Base-by-base conservation (phyloP, 345 rosid genomes). In the Linum lewisii region DNA sequence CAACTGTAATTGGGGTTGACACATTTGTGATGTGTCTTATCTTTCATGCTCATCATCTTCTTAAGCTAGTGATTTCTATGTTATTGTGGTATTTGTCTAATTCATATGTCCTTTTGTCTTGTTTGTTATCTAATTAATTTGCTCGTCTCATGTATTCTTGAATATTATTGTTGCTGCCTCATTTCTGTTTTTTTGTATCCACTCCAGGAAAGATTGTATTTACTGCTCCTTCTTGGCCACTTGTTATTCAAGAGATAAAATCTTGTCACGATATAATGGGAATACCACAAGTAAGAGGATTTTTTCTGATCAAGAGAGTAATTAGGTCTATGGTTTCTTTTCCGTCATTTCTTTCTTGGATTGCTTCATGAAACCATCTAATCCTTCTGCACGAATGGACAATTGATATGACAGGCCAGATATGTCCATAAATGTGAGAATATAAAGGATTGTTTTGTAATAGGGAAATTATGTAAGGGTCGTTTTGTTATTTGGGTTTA, bases 151-250 rank as follows among this genome's bases (percentile, higher is more conserved):
- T 88, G 96, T 42, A 42, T 8, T 42, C 47, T 42, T 42, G 47
- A 29, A 29, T 8, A 29, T 42, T 42, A 92, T 42, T 16, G 2
- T 42, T 42, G 47, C 18, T 42, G 16, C 18, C 18, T 42, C 14
- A 14, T 42, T 42, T 52, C 20, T 24, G 25, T 20, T n/a, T 9
- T 52, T 10, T 20, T 52, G 13, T 52, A 3, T 52, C 22, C 6
- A 9, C 24, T 18, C 51, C 75, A 92, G 98, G 98, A 55, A 92
- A 92, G 80, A 88, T 92, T 60, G 96, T 92, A n/a, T 92, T 92
- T 78, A 84, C 96, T 5, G 98, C 98, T 71, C 95, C 98, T 73
- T 92, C 98, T 66, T 79, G 95, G 52, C 96, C 98, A 19, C 93
- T 92, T 58, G 96, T 92, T 21, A 71, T 88, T 88, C 98, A 92